These are phyloP conservation scores for Epicoccum nigrum DNA, from an alignment of 2,329 filamentous ascomycete genomes.

Conservation along the genomic window DNA sequence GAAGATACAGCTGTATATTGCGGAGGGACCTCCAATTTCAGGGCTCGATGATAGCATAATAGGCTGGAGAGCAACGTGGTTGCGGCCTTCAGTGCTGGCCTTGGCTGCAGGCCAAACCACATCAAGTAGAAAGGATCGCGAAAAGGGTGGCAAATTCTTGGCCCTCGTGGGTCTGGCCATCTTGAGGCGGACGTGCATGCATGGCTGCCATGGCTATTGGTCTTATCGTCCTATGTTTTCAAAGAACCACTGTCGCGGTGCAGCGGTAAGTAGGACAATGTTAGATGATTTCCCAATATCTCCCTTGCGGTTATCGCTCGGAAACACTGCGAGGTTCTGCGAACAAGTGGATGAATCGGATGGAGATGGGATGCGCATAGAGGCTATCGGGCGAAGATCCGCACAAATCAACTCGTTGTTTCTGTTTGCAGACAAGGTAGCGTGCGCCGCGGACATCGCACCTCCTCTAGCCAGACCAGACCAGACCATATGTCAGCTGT, in stretches of 20 bases:
- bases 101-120: conserved; percentile 2
- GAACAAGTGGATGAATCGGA: not conserved
- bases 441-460: conserved; percentile 1
- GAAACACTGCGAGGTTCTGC: not conserved
- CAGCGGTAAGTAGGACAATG: not conserved
- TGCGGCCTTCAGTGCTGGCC: conserved; percentile 13
- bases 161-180: conserved; percentile 7
- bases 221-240: not conserved
- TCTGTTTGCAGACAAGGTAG: not conserved
- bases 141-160: not conserved
- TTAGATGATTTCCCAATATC: no score
- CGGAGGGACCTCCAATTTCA: not conserved
- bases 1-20: conserved; percentile 1
- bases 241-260: conserved; percentile 3
- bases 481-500: conserved; percentile 6
- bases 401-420: conserved; percentile 2
- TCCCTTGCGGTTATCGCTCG: not conserved
- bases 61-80: conserved; percentile 16
- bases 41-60: conserved; percentile 2
- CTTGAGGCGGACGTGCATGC: not conserved
- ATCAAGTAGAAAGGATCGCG: not conserved
- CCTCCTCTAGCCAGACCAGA: conserved; percentile 2
- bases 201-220: not conserved
- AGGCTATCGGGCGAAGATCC: conserved; percentile 2
- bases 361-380: not conserved